phyloP scores from a whole-genome alignment of 176 grass and related monocot species.

The Saccharum spontaneum region DNA sequence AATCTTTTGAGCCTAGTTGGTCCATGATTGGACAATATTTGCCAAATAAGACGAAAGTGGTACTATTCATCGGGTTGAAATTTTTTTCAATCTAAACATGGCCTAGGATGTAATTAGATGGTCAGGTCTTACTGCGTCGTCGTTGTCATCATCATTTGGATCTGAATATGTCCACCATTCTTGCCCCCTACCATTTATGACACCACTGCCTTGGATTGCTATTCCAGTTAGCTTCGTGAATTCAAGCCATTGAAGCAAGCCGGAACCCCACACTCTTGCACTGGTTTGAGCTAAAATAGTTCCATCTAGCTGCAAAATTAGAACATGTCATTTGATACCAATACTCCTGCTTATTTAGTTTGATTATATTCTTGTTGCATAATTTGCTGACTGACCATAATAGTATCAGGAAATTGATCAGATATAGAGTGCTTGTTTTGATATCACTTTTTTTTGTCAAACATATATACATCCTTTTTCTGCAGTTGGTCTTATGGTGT shows the following conservation, averaged over 20 bases:
- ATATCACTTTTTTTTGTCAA: neutral
- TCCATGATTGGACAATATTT: no score
- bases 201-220: constrained; percentile 72
- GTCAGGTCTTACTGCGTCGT: constrained; percentile 58
- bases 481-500: neutral
- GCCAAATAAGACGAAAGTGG: no score
- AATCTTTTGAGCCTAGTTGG: no score
- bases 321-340: constrained; percentile 4
- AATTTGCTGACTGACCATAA: neutral
- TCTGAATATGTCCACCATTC: constrained; percentile 80
- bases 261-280: constrained; percentile 58
- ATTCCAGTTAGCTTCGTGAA: constrained; percentile 88
- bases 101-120: constrained; percentile 23
- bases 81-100: no score
- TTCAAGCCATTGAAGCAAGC: constrained; percentile 83
- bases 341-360: neutral
- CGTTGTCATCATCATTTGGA: constrained; percentile 39
- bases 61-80: no score
- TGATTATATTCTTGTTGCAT: neutral
- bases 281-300: constrained; percentile 67
- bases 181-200: constrained; percentile 76
- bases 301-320: constrained; percentile 68
- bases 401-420: neutral
- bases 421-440: neutral
- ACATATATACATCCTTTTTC: neutral